Percentiles rank a stretch among this genome's conserved stretches.
Evolutionary conservation across 2,329 filamentous ascomycete genomes (phyloP).

Genomic region (Fusarium multiceps): DNA sequence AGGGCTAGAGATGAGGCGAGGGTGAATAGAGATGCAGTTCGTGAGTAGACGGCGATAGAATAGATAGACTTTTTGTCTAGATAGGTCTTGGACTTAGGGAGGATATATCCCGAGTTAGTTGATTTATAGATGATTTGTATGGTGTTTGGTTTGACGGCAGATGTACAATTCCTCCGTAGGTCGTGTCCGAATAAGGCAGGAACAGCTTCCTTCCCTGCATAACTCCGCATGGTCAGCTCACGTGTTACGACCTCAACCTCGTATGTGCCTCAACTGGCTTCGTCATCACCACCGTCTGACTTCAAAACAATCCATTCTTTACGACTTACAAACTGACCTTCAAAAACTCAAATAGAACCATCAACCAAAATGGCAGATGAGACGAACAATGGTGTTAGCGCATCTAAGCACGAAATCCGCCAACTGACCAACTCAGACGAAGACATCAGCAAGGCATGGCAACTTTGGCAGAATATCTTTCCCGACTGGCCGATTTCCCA

Average conservation of each 20-base stretch:
- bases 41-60: background rate
- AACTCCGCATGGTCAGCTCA: conserved; percentile 20
- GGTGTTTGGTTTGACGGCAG: accelerated
- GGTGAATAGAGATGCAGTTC: background rate
- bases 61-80: background rate
- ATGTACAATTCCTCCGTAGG: too few species aligned
- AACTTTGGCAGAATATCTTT: conserved; percentile 40
- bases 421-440: conserved; percentile 21
- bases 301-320: too few species aligned
- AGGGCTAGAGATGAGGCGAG: conserved; percentile 19
- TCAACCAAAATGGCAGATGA: background rate
- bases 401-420: conserved; percentile 15
- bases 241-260: background rate
- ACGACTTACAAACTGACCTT: too few species aligned
- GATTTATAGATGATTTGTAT: background rate
- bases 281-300: background rate
- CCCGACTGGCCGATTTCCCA: conserved; percentile 34
- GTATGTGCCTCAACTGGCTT: background rate
- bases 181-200: background rate
- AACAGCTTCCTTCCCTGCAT: background rate
- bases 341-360: too few species aligned
- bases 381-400: background rate
- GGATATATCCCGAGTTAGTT: conserved; percentile 21
- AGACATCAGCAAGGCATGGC: conserved; percentile 31
- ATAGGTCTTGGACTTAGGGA: background rate